These are phyloP conservation scores for Xylaria sp. DNA, from an alignment of 2,329 filamentous ascomycete genomes.

Conservation along the genomic window DNA sequence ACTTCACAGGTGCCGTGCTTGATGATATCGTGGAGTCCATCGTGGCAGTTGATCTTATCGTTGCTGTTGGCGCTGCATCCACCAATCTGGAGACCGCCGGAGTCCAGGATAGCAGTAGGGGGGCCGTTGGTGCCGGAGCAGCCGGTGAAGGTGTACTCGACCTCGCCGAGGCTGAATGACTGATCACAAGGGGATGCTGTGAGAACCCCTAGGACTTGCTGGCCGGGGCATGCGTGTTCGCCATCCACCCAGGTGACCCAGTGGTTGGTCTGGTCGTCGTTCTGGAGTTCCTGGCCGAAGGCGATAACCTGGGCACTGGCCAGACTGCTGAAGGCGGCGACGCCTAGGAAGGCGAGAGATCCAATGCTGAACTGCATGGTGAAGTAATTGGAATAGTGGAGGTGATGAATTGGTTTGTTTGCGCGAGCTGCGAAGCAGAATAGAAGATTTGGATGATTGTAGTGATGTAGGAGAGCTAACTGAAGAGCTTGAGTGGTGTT, in stretches of 20 bases:
- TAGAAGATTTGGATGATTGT: not conserved
- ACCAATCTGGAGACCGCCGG: slow-evolving; percentile 35
- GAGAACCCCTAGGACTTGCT: slow-evolving; percentile 24
- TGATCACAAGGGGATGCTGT: slow-evolving; percentile 30
- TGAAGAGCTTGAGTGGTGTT: not conserved
- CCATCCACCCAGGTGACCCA: slow-evolving; percentile 37
- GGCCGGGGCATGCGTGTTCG: slow-evolving; percentile 32
- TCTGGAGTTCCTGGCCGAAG: slow-evolving; percentile 36
- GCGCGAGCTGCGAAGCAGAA: slow-evolving; percentile 6
- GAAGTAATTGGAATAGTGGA: slow-evolving; percentile 9
- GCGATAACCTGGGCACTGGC: slow-evolving; percentile 29
- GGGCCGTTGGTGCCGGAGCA: slow-evolving; percentile 29
- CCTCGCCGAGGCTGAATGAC: slow-evolving; percentile 32
- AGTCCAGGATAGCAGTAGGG: slow-evolving; percentile 35
- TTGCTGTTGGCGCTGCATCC: slow-evolving; percentile 13
- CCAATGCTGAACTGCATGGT: slow-evolving; percentile 30
- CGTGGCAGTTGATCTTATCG: slow-evolving; percentile 38
- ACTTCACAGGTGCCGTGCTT: slow-evolving; percentile 35
- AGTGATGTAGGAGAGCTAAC: not conserved
- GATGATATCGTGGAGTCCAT: slow-evolving; percentile 36
- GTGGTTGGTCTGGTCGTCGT: slow-evolving; percentile 39
- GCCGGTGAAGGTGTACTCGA: slow-evolving; percentile 31
- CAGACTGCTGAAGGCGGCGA: slow-evolving; percentile 34
- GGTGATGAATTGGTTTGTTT: not conserved
- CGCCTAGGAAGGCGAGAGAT: slow-evolving; percentile 34